Evolutionary conservation across 202 grass and related monocot genomes (phyloP).

Genomic region (Zoysia matrella): DNA sequence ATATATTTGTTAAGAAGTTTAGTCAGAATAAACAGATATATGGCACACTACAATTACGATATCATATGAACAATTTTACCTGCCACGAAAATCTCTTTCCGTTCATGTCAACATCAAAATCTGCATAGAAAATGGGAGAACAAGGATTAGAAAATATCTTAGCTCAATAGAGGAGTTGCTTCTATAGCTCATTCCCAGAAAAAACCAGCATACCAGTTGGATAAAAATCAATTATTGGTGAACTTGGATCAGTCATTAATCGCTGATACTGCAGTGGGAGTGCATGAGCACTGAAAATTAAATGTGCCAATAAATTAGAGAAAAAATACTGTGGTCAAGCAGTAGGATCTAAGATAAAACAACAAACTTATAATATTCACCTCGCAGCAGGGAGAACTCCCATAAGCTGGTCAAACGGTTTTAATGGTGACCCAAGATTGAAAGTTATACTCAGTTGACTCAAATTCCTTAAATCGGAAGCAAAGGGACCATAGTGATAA

Average conservation of each 20-base stretch:
- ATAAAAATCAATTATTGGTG: constrained; percentile 59
- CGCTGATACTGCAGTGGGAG: constrained; percentile 79
- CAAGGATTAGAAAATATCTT: constrained; percentile 9
- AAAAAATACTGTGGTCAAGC: not conserved
- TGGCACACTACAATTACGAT: too few relatives aligned
- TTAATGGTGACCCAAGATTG: constrained; percentile 12
- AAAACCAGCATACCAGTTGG: constrained; percentile 72
- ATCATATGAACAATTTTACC: too few relatives aligned
- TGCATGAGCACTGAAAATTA: constrained; percentile 81
- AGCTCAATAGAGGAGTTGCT: not conserved
- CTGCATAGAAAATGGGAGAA: constrained; percentile 47
- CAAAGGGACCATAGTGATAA: constrained; percentile 99
- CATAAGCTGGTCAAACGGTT: constrained; percentile 41
- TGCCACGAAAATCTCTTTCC: too few relatives aligned
- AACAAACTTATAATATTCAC: constrained; percentile 47
- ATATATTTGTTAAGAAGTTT: not conserved
- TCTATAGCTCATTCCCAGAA: not conserved
- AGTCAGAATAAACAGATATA: too few relatives aligned
- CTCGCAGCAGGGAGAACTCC: constrained; percentile 99
- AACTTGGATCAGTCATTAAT: constrained; percentile 69
- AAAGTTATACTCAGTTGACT: constrained; percentile 72
- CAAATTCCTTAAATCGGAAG: constrained; percentile 87
- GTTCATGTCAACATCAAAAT: constrained; percentile 47
- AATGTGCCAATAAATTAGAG: constrained; percentile 38
- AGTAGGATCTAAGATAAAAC: constrained; percentile 11